Evolutionary conservation across 2,329 filamentous ascomycete species (phyloP), one percentile per base, ranked within the genome.

Genomic region (Fusarium aywerte): DNA sequence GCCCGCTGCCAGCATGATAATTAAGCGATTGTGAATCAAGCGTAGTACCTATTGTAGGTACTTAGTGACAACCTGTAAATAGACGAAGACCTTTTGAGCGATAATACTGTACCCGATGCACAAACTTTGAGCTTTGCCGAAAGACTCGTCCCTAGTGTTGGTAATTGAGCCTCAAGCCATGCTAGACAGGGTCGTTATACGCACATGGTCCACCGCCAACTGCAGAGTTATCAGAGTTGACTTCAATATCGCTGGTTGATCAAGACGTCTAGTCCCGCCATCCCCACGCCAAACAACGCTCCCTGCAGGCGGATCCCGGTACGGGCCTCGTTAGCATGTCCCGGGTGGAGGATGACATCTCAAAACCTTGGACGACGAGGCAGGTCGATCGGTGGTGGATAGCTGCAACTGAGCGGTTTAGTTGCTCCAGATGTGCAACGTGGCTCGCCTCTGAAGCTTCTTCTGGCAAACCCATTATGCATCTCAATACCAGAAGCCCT

Each of bases 351-450:
- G 65, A 68, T 59, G 25, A 48, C 57, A 58, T 65, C 51, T 63
- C 57, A 27, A 60, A 57, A 44, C 58, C 51, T 70, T 72, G 62
- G 58, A 68, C 69, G 70, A 51, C 36, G 63, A 35, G 60, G 44
- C 51, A 45, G 44, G 59, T 63, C 44, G 50, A 57, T 58, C 45
- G 58, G 65, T 48, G 53, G 58, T 60, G 58, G 54, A 59, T 57
- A 49, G 63, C 71, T 73, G 71, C 65, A 67, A 69, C 68, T 73
- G 71, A 73, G 69, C 69, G 73, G 72, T 70, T 70, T 73, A 73
- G 68, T 63, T 71, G 71, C 69, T 65, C 65, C 70, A 71, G 66
- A 57, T 58, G 68, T 77, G 76, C 76, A 76, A 77, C 76, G 76
- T 77, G 76, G 76, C 76, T 74, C 73, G 72, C 66, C 64, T 75